Evolutionary conservation across 2,329 filamentous ascomycete genomes (phyloP).

Genomic region (Exophiala calicioides): DNA sequence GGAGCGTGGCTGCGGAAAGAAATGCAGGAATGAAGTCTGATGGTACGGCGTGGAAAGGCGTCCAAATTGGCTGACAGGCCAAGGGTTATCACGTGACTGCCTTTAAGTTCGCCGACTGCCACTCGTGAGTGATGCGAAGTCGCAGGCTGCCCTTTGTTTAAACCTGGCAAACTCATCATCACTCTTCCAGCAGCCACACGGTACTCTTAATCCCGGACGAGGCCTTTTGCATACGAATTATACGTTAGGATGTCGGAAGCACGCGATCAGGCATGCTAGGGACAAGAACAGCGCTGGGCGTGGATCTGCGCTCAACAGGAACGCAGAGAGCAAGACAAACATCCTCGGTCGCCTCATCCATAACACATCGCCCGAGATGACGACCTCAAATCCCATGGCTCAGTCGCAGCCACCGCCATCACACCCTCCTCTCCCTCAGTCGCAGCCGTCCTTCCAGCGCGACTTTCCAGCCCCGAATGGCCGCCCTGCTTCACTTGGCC

Average conservation of each 20-base stretch:
- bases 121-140: constrained; percentile 7
- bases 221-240: constrained; percentile 6
- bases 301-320: constrained; percentile 26
- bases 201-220: constrained; percentile 8
- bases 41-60: no score
- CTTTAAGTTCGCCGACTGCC: constrained; percentile 14
- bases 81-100: constrained; percentile 15
- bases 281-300: constrained; percentile 23
- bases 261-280: constrained; percentile 27
- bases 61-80: neutral
- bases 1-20: no score
- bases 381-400: constrained; percentile 24
- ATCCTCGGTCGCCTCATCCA: constrained; percentile 12
- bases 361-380: constrained; percentile 9
- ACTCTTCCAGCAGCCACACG: constrained; percentile 11
- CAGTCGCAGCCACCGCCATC: constrained; percentile 26
- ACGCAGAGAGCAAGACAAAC: constrained; percentile 17
- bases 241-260: constrained; percentile 9
- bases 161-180: constrained; percentile 16
- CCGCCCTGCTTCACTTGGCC: constrained; percentile 27
- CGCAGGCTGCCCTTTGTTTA: constrained; percentile 19
- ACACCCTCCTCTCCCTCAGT: constrained; percentile 26
- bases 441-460: constrained; percentile 24
- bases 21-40: no score
- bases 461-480: constrained; percentile 24